Conservation (phyloP, 1,284 basidiomycete species). For the Tranzscheliella williamsii region DNA sequence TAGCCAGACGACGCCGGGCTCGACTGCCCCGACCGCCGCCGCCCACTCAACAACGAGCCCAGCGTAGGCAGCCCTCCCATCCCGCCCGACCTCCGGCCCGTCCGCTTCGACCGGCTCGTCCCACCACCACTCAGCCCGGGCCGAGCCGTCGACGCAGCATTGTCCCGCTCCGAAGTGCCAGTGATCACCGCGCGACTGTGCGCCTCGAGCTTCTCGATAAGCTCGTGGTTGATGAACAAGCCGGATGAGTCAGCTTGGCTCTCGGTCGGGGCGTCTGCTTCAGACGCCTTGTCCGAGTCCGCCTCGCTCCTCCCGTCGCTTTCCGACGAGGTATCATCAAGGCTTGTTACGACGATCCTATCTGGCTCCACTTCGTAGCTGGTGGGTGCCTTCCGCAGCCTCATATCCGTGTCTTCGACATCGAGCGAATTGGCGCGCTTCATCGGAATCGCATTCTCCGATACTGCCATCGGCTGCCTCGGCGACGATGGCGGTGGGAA, state of each 20-base stretch:
- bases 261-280: constrained; percentile 20
- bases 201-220: constrained; percentile 47
- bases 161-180: constrained; percentile 36
- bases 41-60: constrained; percentile 18
- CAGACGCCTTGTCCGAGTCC: constrained; percentile 10
- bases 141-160: constrained; percentile 14
- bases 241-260: constrained; percentile 4
- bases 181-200: constrained; percentile 34
- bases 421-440: constrained; percentile 3
- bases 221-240: constrained; percentile 44
- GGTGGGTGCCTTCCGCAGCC: constrained; percentile 14
- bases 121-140: not conserved
- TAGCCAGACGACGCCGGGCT: constrained; percentile 32
- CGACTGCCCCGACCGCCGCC: constrained; percentile 24
- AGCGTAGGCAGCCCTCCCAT: constrained; percentile 3
- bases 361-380: constrained; percentile 40
- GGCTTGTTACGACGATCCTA: constrained; percentile 34
- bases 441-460: not conserved
- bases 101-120: constrained; percentile 10
- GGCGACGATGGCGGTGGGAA: constrained; percentile 9
- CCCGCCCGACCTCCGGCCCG: constrained; percentile 19
- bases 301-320: constrained; percentile 8
- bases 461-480: too few relatives aligned
- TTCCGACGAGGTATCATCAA: constrained; percentile 33
- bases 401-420: constrained; percentile 25